Evolutionary conservation across 176 grass and related monocot genomes (phyloP).

Genomic region (Musa troglodytarum): DNA sequence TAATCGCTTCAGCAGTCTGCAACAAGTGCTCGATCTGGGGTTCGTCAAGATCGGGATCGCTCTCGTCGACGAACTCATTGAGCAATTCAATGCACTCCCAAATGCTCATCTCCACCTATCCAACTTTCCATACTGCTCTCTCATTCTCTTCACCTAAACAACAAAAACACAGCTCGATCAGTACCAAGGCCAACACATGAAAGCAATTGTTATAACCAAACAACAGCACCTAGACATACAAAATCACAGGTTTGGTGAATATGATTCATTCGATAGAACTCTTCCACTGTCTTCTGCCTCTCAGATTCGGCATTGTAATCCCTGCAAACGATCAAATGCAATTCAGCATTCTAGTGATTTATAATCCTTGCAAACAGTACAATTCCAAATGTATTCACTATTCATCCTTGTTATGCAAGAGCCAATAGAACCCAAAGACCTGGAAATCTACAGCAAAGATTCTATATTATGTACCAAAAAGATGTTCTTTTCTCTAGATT

Average conservation of each 20-base stretch:
- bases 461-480: too few species aligned
- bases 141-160: constrained; percentile 44
- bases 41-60: constrained; percentile 90
- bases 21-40: constrained; percentile 96
- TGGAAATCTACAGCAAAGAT: too few species aligned
- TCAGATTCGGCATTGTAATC: constrained; percentile 64
- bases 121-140: constrained; percentile 51
- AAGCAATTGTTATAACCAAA: background rate
- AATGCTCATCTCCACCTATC: constrained; percentile 68
- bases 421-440: background rate
- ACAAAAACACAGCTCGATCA: background rate
- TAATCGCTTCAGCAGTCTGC: constrained; percentile 90
- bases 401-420: too few species aligned
- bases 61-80: constrained; percentile 83
- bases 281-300: constrained; percentile 69
- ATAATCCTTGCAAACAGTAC: background rate
- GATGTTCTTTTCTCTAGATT: too few species aligned
- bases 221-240: constrained; percentile 13
- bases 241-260: constrained; percentile 56
- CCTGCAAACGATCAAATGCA: constrained; percentile 23
- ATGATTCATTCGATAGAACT: constrained; percentile 72
- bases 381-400: too few species aligned
- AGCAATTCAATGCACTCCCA: constrained; percentile 87
- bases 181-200: background rate
- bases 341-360: constrained; percentile 3